Evolutionary conservation across 768 basidiomycete species (phyloP), one percentile per base, ranked within the genome.

Genomic region (Cytidiella melzeri): DNA sequence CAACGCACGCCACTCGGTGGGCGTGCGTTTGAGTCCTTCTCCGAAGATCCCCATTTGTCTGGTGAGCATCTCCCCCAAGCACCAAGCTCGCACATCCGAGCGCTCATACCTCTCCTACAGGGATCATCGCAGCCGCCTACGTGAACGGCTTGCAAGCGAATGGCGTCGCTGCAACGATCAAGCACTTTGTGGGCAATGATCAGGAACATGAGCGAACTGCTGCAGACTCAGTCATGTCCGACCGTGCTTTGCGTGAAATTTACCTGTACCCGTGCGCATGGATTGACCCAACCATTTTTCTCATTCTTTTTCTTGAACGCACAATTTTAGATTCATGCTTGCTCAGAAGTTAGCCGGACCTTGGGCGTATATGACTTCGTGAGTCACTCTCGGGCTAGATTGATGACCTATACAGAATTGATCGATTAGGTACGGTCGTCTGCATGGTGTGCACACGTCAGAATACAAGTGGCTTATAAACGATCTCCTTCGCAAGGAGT

Each of bases 131-230:
- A 2, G 77, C 81, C 27, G 77, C 83, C 2, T 87, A 84, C 61
- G 74, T 87, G 21, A 76, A 81, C 34, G 84, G 86, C 13, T 64
- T 88, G 9, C 86, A 88, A 58, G 71, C 71, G 4, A 67, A 80
- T 47, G 81, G 81, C 18, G 80, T 87, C 21, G 74, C 81, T 39
- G 80, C 85, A 0, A 76, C 81, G 12, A 84, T 87, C 63, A 87
- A 88, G 61, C 86, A 87, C 59, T 85, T 84, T 49, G 80, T 81
- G 40, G 80, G 67, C 5, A 86, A 87, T 65, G 85, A 87, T 57
- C 82, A 85, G 63, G 85, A 87, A 61, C 77, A 83, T 55, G 83
- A 86, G 60, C 72, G 84, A 11, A 80, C 77, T 10, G 77, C 80
- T 5, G 77, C 75, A 15, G 79, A 82, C 12, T 82, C 81, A 10